phyloP scores from a whole-genome alignment of 148 eudicot species.

The Mesembryanthemum crystallinum region DNA sequence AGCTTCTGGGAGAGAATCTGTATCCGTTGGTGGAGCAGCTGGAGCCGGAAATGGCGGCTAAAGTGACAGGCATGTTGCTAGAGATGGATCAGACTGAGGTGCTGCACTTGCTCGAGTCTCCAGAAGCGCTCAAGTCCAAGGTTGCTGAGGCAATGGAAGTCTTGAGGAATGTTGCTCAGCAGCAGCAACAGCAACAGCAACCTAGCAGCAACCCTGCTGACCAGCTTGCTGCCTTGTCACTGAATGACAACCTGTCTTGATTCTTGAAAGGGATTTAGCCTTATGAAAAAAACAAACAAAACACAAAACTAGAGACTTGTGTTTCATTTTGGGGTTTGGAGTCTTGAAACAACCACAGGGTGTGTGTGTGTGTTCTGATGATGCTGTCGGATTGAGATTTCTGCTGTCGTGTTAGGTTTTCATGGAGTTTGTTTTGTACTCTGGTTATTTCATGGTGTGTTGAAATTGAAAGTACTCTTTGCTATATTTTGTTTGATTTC shows the following conservation, averaged over 20 bases:
- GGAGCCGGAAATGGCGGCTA: slow-evolving; percentile 66
- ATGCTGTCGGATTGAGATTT: slow-evolving; percentile 8
- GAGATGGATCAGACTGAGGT: slow-evolving; percentile 88
- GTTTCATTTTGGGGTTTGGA: slow-evolving; percentile 10
- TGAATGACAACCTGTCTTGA: slow-evolving; percentile 47
- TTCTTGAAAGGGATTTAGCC: slow-evolving; percentile 13
- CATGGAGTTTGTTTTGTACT: slow-evolving; percentile 3
- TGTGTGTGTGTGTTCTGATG: background rate
- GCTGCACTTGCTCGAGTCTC: slow-evolving; percentile 64
- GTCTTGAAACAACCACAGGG: background rate
- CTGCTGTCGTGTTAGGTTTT: background rate
- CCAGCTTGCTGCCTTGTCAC: slow-evolving; percentile 56
- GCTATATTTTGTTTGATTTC: background rate
- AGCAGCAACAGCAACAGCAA: slow-evolving; percentile 53
- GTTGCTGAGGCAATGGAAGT: slow-evolving; percentile 81
- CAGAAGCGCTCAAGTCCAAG: slow-evolving; percentile 71
- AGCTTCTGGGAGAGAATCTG: slow-evolving; percentile 77
- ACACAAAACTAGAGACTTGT: background rate
- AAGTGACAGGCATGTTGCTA: slow-evolving; percentile 82
- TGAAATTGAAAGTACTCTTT: no score
- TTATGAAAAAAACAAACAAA: background rate
- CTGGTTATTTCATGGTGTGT: background rate
- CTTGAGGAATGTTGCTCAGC: slow-evolving; percentile 57
- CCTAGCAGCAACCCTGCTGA: slow-evolving; percentile 45
- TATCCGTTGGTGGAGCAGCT: slow-evolving; percentile 76